Evolutionary conservation across 2,329 filamentous ascomycete genomes (phyloP).

Genomic region (Pseudogymnoascus sp.): DNA sequence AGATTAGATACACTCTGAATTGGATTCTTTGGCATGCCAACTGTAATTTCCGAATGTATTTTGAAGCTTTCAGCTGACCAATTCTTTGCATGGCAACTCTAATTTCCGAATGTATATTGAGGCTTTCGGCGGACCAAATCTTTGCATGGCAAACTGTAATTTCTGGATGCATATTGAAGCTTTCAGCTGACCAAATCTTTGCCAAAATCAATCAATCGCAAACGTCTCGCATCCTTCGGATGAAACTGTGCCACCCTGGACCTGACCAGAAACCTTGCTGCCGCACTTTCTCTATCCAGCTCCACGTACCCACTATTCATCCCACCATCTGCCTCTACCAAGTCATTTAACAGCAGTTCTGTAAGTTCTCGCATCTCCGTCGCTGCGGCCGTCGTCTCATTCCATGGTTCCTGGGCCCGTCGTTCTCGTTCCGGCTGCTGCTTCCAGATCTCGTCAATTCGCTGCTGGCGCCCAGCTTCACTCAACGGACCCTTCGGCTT

Average conservation of each 20-base stretch:
- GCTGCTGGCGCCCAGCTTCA: slow-evolving; percentile 46
- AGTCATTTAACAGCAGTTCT: slow-evolving; percentile 51
- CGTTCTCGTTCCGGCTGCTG: slow-evolving; percentile 16
- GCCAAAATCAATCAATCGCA: slow-evolving; percentile 57
- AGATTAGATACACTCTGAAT: slow-evolving; percentile 33
- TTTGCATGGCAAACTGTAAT: not conserved
- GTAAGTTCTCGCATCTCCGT: slow-evolving; percentile 55
- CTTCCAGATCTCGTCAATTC: slow-evolving; percentile 57
- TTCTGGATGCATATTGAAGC: not conserved
- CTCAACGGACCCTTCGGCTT: slow-evolving; percentile 37
- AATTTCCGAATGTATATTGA: not conserved
- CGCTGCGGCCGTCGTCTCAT: slow-evolving; percentile 34
- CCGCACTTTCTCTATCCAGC: slow-evolving; percentile 52
- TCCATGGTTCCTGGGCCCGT: slow-evolving; percentile 21
- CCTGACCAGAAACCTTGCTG: slow-evolving; percentile 54
- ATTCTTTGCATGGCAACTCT: slow-evolving; percentile 37
- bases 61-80: slow-evolving; percentile 40
- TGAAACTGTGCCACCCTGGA: slow-evolving; percentile 61
- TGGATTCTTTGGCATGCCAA: not conserved
- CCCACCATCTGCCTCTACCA: slow-evolving; percentile 46
- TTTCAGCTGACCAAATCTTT: slow-evolving; percentile 49
- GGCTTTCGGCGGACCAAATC: slow-evolving; percentile 47
- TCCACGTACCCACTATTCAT: slow-evolving; percentile 50
- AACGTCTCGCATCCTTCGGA: slow-evolving; percentile 50
- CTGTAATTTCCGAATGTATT: not conserved